A percentile compares a stretch with the other conserved stretches of the same genome.
phyloP scores from a whole-genome alignment of 257 asterid genomes.

The Solanum lignicaule region DNA sequence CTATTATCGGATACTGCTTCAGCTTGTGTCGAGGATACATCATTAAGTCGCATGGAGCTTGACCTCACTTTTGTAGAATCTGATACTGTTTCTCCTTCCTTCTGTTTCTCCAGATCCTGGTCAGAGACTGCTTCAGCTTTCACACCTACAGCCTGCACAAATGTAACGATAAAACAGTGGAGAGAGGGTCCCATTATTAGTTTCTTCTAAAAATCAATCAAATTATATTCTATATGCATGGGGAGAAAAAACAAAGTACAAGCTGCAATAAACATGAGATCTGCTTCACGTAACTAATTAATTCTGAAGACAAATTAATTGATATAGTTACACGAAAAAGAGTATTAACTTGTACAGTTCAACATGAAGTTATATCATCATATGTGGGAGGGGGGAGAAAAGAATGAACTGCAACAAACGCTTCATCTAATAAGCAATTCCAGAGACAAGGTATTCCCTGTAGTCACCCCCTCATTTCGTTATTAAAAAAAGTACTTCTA shows the following conservation, averaged over 20 bases:
- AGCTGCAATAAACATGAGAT: neutral
- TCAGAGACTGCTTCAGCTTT: constrained; percentile 45
- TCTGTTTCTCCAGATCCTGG: constrained; percentile 27
- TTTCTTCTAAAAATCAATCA: neutral
- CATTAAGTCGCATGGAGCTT: constrained; percentile 12
- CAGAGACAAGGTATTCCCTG: neutral
- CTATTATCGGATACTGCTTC: constrained; percentile 11
- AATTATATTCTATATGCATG: neutral
- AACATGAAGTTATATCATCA: neutral
- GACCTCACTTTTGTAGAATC: constrained; percentile 36
- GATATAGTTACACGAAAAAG: neutral
- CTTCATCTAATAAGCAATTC: neutral
- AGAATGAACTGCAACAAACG: neutral
- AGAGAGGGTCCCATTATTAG: neutral
- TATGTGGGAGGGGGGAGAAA: neutral
- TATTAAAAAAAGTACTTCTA: neutral
- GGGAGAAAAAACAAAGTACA: neutral
- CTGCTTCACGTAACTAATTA: neutral
- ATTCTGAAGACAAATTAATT: neutral
- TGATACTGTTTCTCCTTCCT: constrained; percentile 25
- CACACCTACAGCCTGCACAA: constrained; percentile 55
- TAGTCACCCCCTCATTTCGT: neutral
- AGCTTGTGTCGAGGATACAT: constrained; percentile 25
- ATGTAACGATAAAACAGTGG: neutral
- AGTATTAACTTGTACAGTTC: neutral